Evolutionary conservation across 2,329 filamentous ascomycete species (phyloP), one percentile per base, ranked within the genome.

Genomic region (Curvularia spicifera): DNA sequence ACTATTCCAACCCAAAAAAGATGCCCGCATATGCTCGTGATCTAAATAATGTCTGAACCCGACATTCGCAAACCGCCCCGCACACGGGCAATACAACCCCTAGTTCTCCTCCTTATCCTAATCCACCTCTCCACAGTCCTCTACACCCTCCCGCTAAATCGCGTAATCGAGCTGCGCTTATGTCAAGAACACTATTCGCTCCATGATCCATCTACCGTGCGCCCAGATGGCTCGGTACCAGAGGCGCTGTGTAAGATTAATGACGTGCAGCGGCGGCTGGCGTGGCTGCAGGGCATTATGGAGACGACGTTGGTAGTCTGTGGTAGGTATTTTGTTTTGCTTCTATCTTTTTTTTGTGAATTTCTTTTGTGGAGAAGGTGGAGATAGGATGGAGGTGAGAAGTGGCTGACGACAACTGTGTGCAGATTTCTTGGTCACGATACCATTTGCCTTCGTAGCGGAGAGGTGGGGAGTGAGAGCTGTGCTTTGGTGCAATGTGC

Each of bases 211-310:
- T 70, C 73, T 0, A 57, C 63, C 4, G 69, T 79, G 12, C 61
- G 53, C 1, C 44, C 71, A 0, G 76, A 78, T 51, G 81, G 80
- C 4, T 71, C 71, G 22, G 71, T 87, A 1, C 76, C 80, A 1
- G 85, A 87, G 69, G 71, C 78, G 56, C 67, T 84, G 3, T 87
- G 85, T 71, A 87, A 87, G 66, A 68, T 83, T 9, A 79, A 85
- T 56, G 69, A 68, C 12, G 77, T 87, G 5, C 84, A 86, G 67
- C 74, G 80, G 53, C 73, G 75, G 15, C 73, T 87, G 8, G 85
- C 84, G 2, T 80, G 81, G 76, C 76, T 86, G 4, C 81, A 84
- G 56, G 84, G 84, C 0, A 70, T 73, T 29, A 74, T 77, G 69
- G 76, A 78, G 49, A 76, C 76, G 7, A 70, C 72, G 13, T 52